Percentiles rank a stretch among this genome's conserved stretches.
phyloP scores from a whole-genome alignment of 495 filamentous ascomycete species.

The Cenococcum geophilum region DNA sequence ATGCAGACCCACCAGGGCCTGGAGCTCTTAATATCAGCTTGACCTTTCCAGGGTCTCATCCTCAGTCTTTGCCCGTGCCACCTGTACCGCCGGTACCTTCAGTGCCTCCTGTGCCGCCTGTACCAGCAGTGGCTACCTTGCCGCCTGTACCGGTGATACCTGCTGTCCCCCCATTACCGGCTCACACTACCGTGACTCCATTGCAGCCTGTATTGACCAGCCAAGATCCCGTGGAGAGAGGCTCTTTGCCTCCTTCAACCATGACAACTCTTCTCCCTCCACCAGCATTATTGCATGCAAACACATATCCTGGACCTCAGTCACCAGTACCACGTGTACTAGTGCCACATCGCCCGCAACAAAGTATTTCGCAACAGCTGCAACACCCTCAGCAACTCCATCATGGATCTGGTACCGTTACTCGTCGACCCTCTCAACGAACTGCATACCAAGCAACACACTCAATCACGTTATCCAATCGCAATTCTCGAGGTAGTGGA shows the following conservation, averaged over 20 bases:
- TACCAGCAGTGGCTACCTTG: neutral
- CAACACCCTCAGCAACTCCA: neutral
- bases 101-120: neutral
- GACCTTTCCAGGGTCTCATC: slow-evolving; percentile 20
- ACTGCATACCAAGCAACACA: slow-evolving; percentile 11
- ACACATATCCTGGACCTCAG: slow-evolving; percentile 3
- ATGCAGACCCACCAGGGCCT: slow-evolving; percentile 46
- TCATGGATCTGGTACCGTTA: too few species aligned
- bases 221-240: too few species aligned
- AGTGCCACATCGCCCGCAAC: too few species aligned
- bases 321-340: neutral
- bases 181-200: too few species aligned
- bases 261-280: neutral
- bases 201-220: too few species aligned
- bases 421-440: neutral
- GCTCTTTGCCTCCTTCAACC: too few species aligned
- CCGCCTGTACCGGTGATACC: too few species aligned
- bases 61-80: neutral
- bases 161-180: too few species aligned
- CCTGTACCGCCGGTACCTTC: neutral
- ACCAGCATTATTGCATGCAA: neutral
- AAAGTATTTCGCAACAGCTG: neutral
- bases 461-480: neutral
- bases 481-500: neutral
- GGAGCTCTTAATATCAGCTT: slow-evolving; percentile 24